Conservation (phyloP, 495 filamentous ascomycete species). For the Xylaria cubensis region DNA sequence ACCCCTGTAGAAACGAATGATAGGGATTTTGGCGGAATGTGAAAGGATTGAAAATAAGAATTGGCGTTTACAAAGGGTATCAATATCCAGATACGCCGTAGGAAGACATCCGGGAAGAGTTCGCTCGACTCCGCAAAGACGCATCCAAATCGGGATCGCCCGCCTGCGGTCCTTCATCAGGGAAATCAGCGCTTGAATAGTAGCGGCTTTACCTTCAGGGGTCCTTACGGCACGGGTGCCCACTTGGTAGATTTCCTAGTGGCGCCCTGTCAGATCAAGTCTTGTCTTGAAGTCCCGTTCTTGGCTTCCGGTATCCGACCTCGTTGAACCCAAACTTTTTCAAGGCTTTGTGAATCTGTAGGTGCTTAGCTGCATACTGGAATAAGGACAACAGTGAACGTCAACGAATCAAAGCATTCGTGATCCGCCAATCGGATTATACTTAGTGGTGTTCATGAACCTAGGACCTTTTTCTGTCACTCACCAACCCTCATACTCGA, state of each 20-base stretch:
- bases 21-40: no score
- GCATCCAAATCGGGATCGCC: conserved; percentile 25
- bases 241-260: not conserved
- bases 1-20: not conserved
- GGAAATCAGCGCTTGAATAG: not conserved
- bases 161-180: conserved; percentile 14
- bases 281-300: conserved; percentile 12
- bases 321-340: not conserved
- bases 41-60: not conserved
- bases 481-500: not conserved
- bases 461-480: not conserved
- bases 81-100: not conserved
- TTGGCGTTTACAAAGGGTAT: not conserved
- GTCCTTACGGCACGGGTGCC: not conserved
- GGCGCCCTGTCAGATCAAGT: conserved; percentile 20
- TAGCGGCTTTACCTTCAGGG: not conserved
- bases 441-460: not conserved
- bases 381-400: not conserved
- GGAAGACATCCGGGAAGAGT: not conserved
- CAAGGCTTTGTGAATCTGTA: not conserved
- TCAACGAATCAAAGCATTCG: not conserved
- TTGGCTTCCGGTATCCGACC: conserved; percentile 18
- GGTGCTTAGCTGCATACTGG: not conserved
- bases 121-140: conserved; percentile 31
- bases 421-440: not conserved